Evolutionary conservation across 345 rosid species (phyloP), one percentile per base, ranked within the genome.

Genomic region (Camelina sativa): DNA sequence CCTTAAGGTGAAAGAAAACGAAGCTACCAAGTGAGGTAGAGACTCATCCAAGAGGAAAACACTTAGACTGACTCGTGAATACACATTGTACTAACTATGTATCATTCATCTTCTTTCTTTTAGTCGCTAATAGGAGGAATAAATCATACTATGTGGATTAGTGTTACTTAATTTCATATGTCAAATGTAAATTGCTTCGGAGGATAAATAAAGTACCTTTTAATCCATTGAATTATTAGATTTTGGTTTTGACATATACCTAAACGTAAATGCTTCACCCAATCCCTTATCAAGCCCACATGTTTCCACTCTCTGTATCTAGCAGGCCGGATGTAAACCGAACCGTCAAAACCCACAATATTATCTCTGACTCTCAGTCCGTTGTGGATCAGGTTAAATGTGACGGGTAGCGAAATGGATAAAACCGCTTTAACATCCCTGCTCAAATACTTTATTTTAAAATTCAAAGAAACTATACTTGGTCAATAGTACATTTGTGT

Each of bases 31-130:
- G 0, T 74, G 37, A 57, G 50, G 28, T 20, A 62, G 88, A 10
- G 41, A 34, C 37, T 79, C 82, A 2, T 30, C 82, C 44, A 76
- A 75, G 80, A 88, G 83, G n/a, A 28, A 3, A 76, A 64, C 81
- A 1, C 56, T 67, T 11, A 76, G 52, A 35, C 63, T 72, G 30
- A 80, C 86, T 40, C 80, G 87, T 32, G 74, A 88, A 74, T 81
- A 57, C 71, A 58, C 87, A 79, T 8, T 3, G 4, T 16, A 38
- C 61, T 51, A 16, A n/a, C 65, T 62, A 43, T 34, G 41, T 17
- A 40, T 44, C 50, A 20, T 46, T 44, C 38, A 15, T 35, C n/a
- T 54, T 35, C 35, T 20, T 53, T 43, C 46, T 43, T 46, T 32
- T 38, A 52, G 43, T 53, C 19, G 23, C 4, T 20, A 16, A 32